Conservation (phyloP, 2,329 filamentous ascomycete species). For the Cladosporium sp. region DNA sequence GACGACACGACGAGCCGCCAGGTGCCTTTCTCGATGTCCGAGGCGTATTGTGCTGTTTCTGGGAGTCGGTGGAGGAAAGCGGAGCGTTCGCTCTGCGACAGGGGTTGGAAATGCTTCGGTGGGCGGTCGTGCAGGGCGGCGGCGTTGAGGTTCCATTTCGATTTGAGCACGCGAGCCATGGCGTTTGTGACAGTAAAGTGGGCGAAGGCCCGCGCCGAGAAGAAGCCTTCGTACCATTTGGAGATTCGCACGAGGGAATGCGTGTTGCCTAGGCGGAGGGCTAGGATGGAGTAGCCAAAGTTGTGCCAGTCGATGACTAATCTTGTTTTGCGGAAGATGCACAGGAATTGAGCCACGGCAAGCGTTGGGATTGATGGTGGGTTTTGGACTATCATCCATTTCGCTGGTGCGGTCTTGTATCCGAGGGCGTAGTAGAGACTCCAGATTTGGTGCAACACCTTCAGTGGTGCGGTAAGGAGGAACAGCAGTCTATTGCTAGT, state of each 20-base stretch:
- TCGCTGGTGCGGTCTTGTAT: conserved; percentile 68
- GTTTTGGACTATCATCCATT: conserved; percentile 89
- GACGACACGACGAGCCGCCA: conserved; percentile 79
- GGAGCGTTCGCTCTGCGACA: conserved; percentile 47
- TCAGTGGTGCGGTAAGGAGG: conserved; percentile 71
- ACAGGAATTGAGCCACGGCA: conserved; percentile 67
- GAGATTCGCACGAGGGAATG: conserved; percentile 78
- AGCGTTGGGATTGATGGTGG: conserved; percentile 93
- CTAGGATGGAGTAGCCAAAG: conserved; percentile 92
- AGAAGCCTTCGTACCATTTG: conserved; percentile 68
- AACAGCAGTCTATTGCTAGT: conserved; percentile 71
- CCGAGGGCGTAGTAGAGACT: conserved; percentile 67
- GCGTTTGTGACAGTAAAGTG: conserved; percentile 88
- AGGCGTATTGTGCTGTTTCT: conserved; percentile 58
- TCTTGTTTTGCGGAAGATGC: conserved; percentile 71
- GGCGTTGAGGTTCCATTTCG: conserved; percentile 61
- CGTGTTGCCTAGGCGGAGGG: conserved; percentile 54
- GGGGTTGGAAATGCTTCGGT: conserved; percentile 73
- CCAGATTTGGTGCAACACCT: conserved; percentile 78
- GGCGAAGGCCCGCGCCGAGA: conserved; percentile 64
- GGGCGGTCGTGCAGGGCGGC: conserved; percentile 83
- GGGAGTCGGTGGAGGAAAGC: conserved; percentile 63
- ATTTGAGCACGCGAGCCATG: conserved; percentile 71
- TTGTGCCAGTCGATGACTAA: conserved; percentile 98
- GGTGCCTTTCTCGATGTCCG: conserved; percentile 38